phyloP scores from a whole-genome alignment of 805 yeast genomes.

The Pichia manshurica region DNA sequence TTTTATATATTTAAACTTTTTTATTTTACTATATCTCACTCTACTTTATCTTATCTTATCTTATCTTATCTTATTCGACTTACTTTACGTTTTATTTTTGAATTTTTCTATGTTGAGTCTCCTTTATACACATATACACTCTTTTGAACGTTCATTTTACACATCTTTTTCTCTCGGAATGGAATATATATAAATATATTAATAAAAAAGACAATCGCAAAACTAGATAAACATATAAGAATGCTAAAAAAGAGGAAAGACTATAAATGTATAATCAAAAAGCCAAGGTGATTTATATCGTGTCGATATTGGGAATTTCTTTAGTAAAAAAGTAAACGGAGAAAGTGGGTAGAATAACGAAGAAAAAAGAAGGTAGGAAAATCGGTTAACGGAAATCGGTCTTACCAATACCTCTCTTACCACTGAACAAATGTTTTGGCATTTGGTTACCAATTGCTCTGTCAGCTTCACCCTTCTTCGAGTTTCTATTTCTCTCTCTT shows the following conservation, averaged over 20 bases:
- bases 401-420: conserved; percentile 95
- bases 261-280: too few species aligned
- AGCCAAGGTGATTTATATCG: too few species aligned
- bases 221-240: too few species aligned
- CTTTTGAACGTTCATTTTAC: neutral
- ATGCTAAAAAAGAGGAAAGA: too few species aligned
- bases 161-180: too few species aligned
- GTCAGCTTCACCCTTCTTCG: conserved; percentile 94
- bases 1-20: neutral
- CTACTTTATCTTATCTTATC: neutral
- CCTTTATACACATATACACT: neutral
- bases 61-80: neutral
- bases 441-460: conserved; percentile 78
- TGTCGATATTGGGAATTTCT: too few species aligned
- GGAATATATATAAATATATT: neutral
- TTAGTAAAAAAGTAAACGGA: too few species aligned
- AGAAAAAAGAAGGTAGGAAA: neutral
- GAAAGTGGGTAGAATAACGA: neutral
- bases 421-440: conserved; percentile 93
- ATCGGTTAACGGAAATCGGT: conserved; percentile 64
- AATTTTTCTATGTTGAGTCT: neutral
- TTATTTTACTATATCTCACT: neutral
- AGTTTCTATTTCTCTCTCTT: conserved; percentile 87
- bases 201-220: neutral
- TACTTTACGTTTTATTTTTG: neutral